Base-by-base conservation (phyloP, 129 eudicot genomes). In the Chrysanthemum seticuspe region DNA sequence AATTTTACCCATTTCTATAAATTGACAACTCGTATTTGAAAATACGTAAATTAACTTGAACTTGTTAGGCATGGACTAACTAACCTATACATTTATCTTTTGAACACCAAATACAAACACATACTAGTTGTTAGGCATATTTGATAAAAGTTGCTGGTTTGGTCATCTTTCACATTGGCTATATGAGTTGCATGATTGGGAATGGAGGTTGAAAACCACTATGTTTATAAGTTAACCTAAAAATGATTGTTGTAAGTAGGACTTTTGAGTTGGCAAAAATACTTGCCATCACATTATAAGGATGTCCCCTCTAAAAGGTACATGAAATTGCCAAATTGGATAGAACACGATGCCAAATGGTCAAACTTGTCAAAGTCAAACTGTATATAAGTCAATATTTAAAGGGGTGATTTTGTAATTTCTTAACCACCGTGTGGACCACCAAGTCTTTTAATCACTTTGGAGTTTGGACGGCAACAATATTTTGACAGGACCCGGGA, bases 381-480 rank as follows among this genome's bases (percentile, higher is more conserved):
- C 45, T 50, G 19, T 19, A 10, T 50, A 50, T 15, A 50, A 69
- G 60, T 70, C 34, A 54, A 73, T 27, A 60, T 14, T 48, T 62
- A 34, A 31, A 49, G 57, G 77, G 52, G 31, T 19, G 10, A 50
- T 15, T 62, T 49, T 29, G 70, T 73, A 62, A 62, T 49, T 27
- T 40, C 0, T 18, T 0, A 29, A 27, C n/a, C 14, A 73, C 70
- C 51, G 62, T 74, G 78, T 74, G 70, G 77, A 47, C 59, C 69
- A 11, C 53, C 21, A 58, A 58, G 68, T 72, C 59, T 48, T 12
- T 62, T 14, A 23, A 49, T 73, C 48, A 6, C 51, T n/a, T n/a
- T n/a, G n/a, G n/a, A n/a, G n/a, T 7, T 10, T n/a, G 78, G 78
- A 74, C 78, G 78, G 78, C 78, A 62, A 74, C 62, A 18, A 16